Evolutionary conservation across 1,284 basidiomycete genomes (phyloP), one percentile per base, ranked within the genome.

Genomic region (Ustilago shanxiensis): DNA sequence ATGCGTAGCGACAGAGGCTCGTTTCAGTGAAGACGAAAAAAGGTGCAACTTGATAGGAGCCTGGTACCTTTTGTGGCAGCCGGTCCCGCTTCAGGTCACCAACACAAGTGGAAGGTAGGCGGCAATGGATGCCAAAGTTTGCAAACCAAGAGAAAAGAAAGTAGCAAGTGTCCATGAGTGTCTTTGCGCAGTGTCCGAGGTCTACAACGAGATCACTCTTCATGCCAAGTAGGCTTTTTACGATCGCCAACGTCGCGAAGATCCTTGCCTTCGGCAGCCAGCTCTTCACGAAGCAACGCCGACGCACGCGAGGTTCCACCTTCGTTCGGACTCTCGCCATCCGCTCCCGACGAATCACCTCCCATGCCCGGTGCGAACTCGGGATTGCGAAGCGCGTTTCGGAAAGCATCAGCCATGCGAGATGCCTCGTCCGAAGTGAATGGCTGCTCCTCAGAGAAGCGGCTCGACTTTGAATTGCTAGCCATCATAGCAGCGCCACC

Each of bases 391-490:
- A 82, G 69, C 28, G 79, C 79, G 26, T 71, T 75, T 20, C 73
- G 68, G 65, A 79, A 81, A 10, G 78, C 78, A 59, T 81, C 72
- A 11, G 80, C 77, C 79, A 81, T 82, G 11, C 78, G 61, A 13
- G 71, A 73, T 8, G 79, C 80, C 56, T 82, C 79, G 47, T 81
- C 77, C 31, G 80, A 73, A n/a, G 72, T 79, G 53, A 81, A 79
- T 1, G 72, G 73, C 37, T 72, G 70, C 11, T 76, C 74, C 1
- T 73, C 72, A 33, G 66, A 72, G 45, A 72, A 73, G 16, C 72
- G 69, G 18, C 58, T 62, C 2, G 67, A 61, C 37, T 51, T 61
- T 26, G 70, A 66, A n/a, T 55, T 13, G 44, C 52, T 60, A 1
- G 68, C 61, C 62, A 58, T 58, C 64, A 68, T 72, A 14, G 69